These are phyloP conservation scores for Yueomyces sinensis DNA, from an alignment of 805 yeast species.

Conservation along the genomic window DNA sequence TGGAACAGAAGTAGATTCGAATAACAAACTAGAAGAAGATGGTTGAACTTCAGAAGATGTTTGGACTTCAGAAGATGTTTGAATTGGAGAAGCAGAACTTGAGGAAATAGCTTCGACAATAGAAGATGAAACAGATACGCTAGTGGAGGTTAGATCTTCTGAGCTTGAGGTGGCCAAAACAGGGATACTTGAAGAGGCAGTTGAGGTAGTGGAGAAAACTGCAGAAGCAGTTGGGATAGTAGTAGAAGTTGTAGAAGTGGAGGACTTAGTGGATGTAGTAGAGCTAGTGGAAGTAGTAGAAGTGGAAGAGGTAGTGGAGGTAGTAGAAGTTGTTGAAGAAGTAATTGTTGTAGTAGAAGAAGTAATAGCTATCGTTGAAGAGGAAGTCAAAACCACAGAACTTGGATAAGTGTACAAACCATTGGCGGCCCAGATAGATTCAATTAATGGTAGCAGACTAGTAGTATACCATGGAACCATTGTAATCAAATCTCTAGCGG, in stretches of 20 bases:
- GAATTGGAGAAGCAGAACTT: constrained; percentile 11
- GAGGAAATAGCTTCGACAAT: constrained; percentile 11
- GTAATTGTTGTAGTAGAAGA: constrained; percentile 1
- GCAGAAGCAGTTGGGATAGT: constrained; percentile 1
- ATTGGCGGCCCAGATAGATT: constrained; percentile 1
- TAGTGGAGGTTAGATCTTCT: not conserved
- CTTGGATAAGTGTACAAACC: constrained; percentile 1
- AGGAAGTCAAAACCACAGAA: constrained; percentile 1
- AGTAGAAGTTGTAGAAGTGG: constrained; percentile 6
- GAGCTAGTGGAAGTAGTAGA: constrained; percentile 1
- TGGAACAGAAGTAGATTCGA: constrained; percentile 3
- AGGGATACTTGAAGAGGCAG: constrained; percentile 1
- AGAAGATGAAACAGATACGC: constrained; percentile 1
- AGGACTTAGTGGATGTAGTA: constrained; percentile 9
- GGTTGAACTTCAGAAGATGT: not conserved
- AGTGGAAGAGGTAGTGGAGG: not conserved
- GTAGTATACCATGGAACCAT: constrained; percentile 7
- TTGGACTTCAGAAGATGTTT: constrained; percentile 1
- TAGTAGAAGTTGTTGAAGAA: constrained; percentile 1
- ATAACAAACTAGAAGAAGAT: too few species aligned
- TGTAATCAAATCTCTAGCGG: constrained; percentile 18
- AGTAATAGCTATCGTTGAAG: constrained; percentile 1
- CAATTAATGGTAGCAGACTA: constrained; percentile 2
- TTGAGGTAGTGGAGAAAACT: constrained; percentile 1
- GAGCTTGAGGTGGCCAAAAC: not conserved